Base-by-base conservation (phyloP, 768 basidiomycete genomes). In the Tubosaeta sp. region DNA sequence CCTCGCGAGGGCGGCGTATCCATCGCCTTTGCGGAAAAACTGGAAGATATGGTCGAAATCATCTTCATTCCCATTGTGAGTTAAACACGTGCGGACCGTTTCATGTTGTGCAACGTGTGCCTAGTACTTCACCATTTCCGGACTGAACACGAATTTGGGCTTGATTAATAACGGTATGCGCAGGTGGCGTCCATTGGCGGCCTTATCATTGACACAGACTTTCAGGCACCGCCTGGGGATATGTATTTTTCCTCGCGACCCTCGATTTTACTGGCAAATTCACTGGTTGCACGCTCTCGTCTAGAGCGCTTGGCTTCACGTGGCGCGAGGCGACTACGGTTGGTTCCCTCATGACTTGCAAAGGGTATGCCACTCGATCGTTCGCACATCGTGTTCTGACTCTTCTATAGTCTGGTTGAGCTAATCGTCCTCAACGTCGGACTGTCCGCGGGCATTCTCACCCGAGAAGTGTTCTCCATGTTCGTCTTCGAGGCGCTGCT, bases 341-440 rank as follows among this genome's bases (percentile, higher is more conserved):
- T 50, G 96, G 96, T 0, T 85, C 89, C 19, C 71, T 98, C 35
- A 97, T 99, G 94, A 87, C 82, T 65, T 95, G 94, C 65, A 94
- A 99, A 76, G 94, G 93, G 88, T 87, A 51, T 34, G 34, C 34
- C 36, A 10, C 31, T 48, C 41, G 24, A 0, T 29, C 1, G 30
- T 14, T 53, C 31, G 30, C 44, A 51, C 14, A 9, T 18, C 2
- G 2, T 51, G 24, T 46, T 54, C 60, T 21, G 42, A 60, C 18
- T 29, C 18, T 47, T 27, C 4, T 14, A 18, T 44, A 90, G 88
- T 39, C 76, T 96, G 4, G 90, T 97, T 10, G 94, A 96, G 61
- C 74, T 97, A 41, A 96, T 98, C 61, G 95, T 98, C 11, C 84
- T 98, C 55, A 99, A 98, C 58, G 91, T 97, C 56, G 94, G 95